Percentiles rank a stretch among this genome's conserved stretches.
Evolutionary conservation across 179 eudicot species (phyloP).

Genomic region (Actinidia arguta): DNA sequence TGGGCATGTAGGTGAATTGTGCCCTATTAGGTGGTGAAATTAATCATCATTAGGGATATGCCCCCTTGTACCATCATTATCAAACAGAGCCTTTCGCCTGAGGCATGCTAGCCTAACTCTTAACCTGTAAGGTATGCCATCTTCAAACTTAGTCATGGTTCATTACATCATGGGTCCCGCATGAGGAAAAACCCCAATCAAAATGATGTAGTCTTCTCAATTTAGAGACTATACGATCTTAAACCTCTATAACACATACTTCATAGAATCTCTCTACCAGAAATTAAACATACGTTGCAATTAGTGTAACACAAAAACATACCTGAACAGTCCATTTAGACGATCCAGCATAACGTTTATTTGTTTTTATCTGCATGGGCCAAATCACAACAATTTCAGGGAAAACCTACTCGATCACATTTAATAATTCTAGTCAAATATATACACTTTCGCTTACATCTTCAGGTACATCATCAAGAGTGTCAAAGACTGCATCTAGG

Average conservation of each 20-base stretch:
- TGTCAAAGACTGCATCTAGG: constrained; percentile 91
- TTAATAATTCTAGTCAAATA: background rate
- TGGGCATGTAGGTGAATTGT: background rate
- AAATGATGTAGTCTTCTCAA: background rate
- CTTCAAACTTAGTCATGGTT: background rate
- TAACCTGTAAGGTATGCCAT: too few species aligned
- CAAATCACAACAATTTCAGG: constrained; percentile 20
- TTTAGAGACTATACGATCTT: background rate
- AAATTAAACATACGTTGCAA: background rate
- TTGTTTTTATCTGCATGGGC: constrained; percentile 72
- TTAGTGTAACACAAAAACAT: background rate
- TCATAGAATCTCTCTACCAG: background rate
- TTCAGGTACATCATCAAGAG: constrained; percentile 93
- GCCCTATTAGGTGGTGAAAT: too few species aligned
- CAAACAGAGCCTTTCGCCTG: too few species aligned
- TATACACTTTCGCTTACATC: constrained; percentile 53
- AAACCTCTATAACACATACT: background rate
- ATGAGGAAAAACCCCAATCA: background rate
- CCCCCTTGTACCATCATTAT: too few species aligned
- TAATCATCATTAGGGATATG: too few species aligned
- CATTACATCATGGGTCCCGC: background rate
- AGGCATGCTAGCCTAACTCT: too few species aligned
- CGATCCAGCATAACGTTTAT: constrained; percentile 95
- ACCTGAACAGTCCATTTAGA: constrained; percentile 95
- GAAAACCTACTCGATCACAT: background rate